Evolutionary conservation across 108 stramenopile genomes (phyloP).

Genomic region (Cylindrotheca closterium): DNA sequence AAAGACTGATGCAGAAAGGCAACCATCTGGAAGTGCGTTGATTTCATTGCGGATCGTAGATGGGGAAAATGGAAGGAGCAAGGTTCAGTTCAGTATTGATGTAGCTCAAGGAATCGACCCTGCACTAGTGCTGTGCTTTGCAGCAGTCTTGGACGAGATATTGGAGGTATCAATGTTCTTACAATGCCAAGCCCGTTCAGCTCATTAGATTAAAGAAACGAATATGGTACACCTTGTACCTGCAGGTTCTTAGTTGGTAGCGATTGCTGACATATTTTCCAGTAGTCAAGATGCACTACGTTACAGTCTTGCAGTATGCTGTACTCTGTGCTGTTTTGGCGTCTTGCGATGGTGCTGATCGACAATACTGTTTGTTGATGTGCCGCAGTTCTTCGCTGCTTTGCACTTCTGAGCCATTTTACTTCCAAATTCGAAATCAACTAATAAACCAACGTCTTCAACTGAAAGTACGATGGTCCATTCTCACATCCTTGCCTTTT

Average conservation of each 20-base stretch:
- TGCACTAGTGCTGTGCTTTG: constrained; percentile 29
- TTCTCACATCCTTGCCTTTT: no score
- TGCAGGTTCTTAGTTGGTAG: neutral
- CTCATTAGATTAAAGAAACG: neutral
- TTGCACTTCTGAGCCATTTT: no score
- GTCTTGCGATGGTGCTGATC: no score
- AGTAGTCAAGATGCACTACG: neutral
- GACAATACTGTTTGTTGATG: no score
- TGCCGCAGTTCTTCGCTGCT: no score
- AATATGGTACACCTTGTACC: neutral
- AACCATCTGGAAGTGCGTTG: constrained; percentile 23
- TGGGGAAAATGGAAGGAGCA: neutral
- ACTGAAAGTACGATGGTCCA: no score
- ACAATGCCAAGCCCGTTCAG: constrained; percentile 27
- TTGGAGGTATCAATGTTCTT: constrained; percentile 29
- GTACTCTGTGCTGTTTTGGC: no score
- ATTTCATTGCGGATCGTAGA: constrained; percentile 6
- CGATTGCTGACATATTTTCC: neutral
- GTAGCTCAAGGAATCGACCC: constrained; percentile 33
- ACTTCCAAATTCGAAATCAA: no score
- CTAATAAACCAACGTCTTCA: no score
- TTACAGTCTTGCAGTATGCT: neutral
- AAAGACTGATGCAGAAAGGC: constrained; percentile 16
- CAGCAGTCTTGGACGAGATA: constrained; percentile 32
- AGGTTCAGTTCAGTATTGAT: constrained; percentile 12